phyloP scores from a whole-genome alignment of 768 basidiomycete species.

The Mycena leptocephala region DNA sequence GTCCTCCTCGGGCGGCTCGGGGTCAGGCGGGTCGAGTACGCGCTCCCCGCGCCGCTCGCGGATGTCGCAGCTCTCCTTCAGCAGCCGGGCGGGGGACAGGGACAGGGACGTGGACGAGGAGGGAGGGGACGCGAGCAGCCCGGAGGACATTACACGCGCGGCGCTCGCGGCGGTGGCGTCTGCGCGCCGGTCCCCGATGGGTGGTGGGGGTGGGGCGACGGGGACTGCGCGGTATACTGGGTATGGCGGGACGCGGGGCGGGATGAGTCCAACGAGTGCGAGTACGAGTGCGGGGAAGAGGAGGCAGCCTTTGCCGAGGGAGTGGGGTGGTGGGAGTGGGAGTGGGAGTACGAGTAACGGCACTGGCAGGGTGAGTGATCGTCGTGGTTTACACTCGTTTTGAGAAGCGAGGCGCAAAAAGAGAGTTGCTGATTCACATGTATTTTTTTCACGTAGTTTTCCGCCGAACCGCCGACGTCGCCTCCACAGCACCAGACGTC shows the following conservation, averaged over 20 bases:
- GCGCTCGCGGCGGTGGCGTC: conserved; percentile 76
- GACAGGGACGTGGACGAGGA: conserved; percentile 41
- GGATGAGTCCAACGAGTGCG: conserved; percentile 42
- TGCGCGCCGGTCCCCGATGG: conserved; percentile 66
- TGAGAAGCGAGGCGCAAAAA: too few species aligned
- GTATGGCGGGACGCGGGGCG: too few species aligned
- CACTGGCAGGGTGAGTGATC: conserved; percentile 32
- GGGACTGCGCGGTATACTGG: conserved; percentile 30
- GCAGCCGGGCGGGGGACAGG: conserved; percentile 42
- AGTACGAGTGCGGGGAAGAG: conserved; percentile 22
- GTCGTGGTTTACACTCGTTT: too few species aligned
- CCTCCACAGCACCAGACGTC: conserved; percentile 33
- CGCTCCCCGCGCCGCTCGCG: conserved; percentile 43
- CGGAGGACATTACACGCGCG: conserved; percentile 65
- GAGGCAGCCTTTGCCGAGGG: conserved; percentile 65
- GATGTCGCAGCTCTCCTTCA: conserved; percentile 26
- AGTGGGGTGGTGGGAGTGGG: conserved; percentile 63
- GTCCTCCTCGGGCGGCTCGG: conserved; percentile 39
- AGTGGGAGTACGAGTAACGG: conserved; percentile 3
- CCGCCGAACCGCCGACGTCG: conserved; percentile 25
- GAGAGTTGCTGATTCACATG: not conserved
- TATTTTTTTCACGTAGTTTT: conserved; percentile 28
- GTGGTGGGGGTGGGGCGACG: conserved; percentile 32
- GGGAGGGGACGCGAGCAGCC: conserved; percentile 21
- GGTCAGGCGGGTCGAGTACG: conserved; percentile 40